phyloP scores from a whole-genome alignment of 2,329 filamentous ascomycete genomes.

The Pleoardoris graminearum region DNA sequence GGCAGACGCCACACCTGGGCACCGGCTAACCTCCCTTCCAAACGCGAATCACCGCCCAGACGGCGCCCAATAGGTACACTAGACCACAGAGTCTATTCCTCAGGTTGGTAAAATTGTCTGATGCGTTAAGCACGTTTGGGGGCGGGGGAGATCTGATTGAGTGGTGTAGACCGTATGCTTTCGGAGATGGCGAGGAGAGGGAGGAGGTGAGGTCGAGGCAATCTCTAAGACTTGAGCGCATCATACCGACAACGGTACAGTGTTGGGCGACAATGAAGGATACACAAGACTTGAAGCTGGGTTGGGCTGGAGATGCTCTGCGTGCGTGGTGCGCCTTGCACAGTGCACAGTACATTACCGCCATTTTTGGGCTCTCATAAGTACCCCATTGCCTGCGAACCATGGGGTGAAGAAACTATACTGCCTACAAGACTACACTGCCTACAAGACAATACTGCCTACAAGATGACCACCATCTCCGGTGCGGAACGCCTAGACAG shows the following conservation, averaged over 20 bases:
- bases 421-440: no score
- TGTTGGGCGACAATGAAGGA: not conserved
- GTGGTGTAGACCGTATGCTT: not conserved
- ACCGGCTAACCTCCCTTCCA: not conserved
- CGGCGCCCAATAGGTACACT: not conserved
- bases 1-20: conserved; percentile 6
- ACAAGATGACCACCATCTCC: no score
- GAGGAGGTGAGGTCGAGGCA: not conserved
- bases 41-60: not conserved
- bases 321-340: no score
- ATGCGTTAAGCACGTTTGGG: not conserved
- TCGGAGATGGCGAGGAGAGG: not conserved
- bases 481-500: conserved; percentile 38
- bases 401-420: no score
- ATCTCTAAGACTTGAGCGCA: not conserved
- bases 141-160: not conserved
- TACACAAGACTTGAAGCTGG: not conserved
- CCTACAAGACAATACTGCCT: no score
- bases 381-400: no score
- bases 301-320: not conserved
- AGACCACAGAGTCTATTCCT: not conserved
- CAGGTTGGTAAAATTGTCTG: not conserved
- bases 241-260: not conserved
- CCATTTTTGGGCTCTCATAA: no score
- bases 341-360: no score